phyloP scores from a whole-genome alignment of 306 rosid species.

The Hippophae tibetana region DNA sequence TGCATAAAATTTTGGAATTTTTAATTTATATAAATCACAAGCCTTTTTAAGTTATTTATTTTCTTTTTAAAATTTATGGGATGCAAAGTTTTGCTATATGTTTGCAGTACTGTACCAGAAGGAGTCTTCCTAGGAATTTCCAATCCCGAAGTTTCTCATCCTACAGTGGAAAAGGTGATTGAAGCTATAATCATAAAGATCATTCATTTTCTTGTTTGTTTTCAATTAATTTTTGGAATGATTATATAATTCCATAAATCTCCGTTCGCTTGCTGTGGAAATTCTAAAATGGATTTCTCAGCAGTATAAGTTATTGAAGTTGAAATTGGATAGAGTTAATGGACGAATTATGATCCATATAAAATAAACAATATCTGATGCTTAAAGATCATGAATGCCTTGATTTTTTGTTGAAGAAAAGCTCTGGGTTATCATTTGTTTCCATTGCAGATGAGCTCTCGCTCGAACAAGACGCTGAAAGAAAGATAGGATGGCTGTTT shows the following conservation, averaged over 20 bases:
- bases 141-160: conserved; percentile 52
- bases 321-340: too few species aligned
- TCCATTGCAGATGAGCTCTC: conserved; percentile 52
- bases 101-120: conserved; percentile 48
- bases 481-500: conserved; percentile 74
- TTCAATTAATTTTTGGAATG: too few species aligned
- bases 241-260: too few species aligned
- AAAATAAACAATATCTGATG: not conserved
- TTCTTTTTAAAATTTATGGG: not conserved
- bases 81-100: not conserved
- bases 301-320: too few species aligned
- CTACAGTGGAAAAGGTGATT: conserved; percentile 36
- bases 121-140: conserved; percentile 25
- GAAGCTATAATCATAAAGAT: not conserved
- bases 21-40: not conserved
- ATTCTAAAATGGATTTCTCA: too few species aligned
- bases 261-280: too few species aligned
- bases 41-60: not conserved
- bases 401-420: too few species aligned
- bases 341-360: too few species aligned
- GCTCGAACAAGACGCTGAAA: conserved; percentile 68
- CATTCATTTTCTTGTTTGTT: too few species aligned
- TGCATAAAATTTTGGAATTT: not conserved
- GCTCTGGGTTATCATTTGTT: not conserved
- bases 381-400: not conserved